Evolutionary conservation across 352 stramenopile genomes (phyloP).

Genomic region (Globisporangium cystogenes): DNA sequence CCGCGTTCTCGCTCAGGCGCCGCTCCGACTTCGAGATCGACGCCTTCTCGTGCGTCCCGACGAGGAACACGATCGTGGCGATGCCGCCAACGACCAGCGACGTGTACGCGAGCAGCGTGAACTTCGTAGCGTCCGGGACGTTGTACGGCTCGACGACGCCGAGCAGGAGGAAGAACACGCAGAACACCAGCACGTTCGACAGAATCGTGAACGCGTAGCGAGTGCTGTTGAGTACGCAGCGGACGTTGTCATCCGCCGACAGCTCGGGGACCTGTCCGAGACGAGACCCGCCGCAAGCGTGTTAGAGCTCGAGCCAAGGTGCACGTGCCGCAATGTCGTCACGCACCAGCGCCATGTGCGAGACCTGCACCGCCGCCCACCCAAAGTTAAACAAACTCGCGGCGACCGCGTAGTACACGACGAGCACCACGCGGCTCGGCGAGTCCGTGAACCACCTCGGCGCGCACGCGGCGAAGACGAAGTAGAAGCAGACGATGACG

Average conservation of each 20-base stretch:
- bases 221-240: conserved; percentile 75
- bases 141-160: conserved; percentile 50
- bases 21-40: conserved; percentile 18
- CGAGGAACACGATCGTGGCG: conserved; percentile 60
- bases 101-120: conserved; percentile 68
- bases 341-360: conserved; percentile 79
- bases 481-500: conserved; percentile 82
- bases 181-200: conserved; percentile 85
- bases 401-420: conserved; percentile 72
- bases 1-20: conserved; percentile 16
- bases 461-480: conserved; percentile 68
- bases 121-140: conserved; percentile 66
- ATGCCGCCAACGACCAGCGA: conserved; percentile 60
- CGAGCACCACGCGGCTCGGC: conserved; percentile 49
- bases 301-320: too few species aligned
- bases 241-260: conserved; percentile 69
- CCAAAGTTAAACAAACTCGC: conserved; percentile 83
- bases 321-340: neutral
- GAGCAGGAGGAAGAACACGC: conserved; percentile 68
- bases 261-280: conserved; percentile 56
- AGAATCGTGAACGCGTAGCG: conserved; percentile 84
- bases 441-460: conserved; percentile 48
- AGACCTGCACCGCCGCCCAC: conserved; percentile 80
- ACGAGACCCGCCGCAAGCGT: neutral
- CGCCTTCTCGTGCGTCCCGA: conserved; percentile 59